Evolutionary conservation across 768 basidiomycete genomes (phyloP).

Genomic region (Leccinum sublutescens): DNA sequence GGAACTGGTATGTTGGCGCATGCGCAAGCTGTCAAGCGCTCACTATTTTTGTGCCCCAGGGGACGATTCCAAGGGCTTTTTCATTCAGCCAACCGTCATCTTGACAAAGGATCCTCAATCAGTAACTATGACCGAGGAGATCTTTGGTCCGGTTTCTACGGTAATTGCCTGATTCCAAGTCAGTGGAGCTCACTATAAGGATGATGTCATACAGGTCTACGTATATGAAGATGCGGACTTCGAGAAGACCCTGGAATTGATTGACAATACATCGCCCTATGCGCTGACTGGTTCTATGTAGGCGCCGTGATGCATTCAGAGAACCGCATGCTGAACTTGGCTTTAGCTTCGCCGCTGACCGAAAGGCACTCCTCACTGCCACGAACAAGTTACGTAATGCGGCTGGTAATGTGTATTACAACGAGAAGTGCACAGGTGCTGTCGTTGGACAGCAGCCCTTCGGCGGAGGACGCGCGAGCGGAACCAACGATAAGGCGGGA

Average conservation of each 20-base stretch:
- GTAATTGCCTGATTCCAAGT: conserved; percentile 37
- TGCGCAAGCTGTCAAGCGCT: neutral
- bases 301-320: conserved; percentile 28
- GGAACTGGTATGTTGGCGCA: conserved; percentile 58
- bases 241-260: too few species aligned
- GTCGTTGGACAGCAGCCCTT: conserved; percentile 98
- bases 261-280: too few species aligned
- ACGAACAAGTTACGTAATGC: conserved; percentile 84
- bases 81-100: conserved; percentile 92
- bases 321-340: conserved; percentile 8
- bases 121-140: conserved; percentile 90
- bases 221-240: too few species aligned
- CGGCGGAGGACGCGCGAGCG: conserved; percentile 88
- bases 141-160: conserved; percentile 95
- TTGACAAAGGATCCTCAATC: conserved; percentile 87
- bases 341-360: conserved; percentile 76
- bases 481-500: conserved; percentile 98
- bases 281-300: conserved; percentile 67
- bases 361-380: conserved; percentile 74
- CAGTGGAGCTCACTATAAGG: neutral
- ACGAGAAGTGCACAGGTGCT: conserved; percentile 98
- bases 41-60: conserved; percentile 37
- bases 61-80: conserved; percentile 91
- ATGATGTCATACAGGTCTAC: neutral
- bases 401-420: conserved; percentile 97